Conservation (phyloP, 2,329 filamentous ascomycete species). For the Verticillium zaregamsianum region DNA sequence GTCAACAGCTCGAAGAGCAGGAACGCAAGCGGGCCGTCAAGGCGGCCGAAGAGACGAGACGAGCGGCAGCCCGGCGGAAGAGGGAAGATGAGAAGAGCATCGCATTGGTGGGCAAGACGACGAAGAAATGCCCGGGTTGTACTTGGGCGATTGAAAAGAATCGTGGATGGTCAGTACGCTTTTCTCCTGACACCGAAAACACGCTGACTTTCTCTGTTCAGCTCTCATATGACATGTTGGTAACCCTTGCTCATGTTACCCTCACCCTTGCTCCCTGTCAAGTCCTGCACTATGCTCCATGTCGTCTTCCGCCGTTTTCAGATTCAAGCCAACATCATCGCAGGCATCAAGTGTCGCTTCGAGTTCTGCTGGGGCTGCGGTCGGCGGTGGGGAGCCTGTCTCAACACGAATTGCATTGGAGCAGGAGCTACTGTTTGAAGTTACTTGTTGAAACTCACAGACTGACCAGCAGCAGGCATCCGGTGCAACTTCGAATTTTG, state of each 20-base stretch:
- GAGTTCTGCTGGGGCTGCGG: slow-evolving; percentile 31
- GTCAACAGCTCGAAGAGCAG: slow-evolving; percentile 16
- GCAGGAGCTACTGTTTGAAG: slow-evolving; percentile 10
- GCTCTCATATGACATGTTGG: slow-evolving; percentile 39
- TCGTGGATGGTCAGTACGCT: slow-evolving; percentile 31
- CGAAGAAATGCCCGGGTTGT: slow-evolving; percentile 35
- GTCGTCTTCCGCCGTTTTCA: not conserved
- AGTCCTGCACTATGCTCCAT: not conserved
- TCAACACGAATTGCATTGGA: not conserved
- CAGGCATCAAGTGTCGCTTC: slow-evolving; percentile 17
- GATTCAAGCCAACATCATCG: slow-evolving; percentile 8
- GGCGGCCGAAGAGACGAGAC: slow-evolving; percentile 20
- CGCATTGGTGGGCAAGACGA: slow-evolving; percentile 21
- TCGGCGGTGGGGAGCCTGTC: not conserved
- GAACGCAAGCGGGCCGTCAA: slow-evolving; percentile 18
- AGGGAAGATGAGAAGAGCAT: slow-evolving; percentile 29
- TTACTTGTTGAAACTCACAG: slow-evolving; percentile 13
- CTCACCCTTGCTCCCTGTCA: not conserved
- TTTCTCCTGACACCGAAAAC: too few species aligned
- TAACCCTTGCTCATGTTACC: slow-evolving; percentile 2
- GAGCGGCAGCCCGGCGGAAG: slow-evolving; percentile 22
- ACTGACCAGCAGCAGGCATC: slow-evolving; percentile 20
- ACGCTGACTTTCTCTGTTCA: slow-evolving; percentile 19
- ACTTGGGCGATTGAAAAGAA: slow-evolving; percentile 34
- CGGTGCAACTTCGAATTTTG: slow-evolving; percentile 25